A percentile compares a stretch with the other conserved stretches of the same genome.
These are phyloP conservation scores for Hemisphaericaspora subhashii DNA, from an alignment of 1,139 yeast genomes.

Conservation along the genomic window DNA sequence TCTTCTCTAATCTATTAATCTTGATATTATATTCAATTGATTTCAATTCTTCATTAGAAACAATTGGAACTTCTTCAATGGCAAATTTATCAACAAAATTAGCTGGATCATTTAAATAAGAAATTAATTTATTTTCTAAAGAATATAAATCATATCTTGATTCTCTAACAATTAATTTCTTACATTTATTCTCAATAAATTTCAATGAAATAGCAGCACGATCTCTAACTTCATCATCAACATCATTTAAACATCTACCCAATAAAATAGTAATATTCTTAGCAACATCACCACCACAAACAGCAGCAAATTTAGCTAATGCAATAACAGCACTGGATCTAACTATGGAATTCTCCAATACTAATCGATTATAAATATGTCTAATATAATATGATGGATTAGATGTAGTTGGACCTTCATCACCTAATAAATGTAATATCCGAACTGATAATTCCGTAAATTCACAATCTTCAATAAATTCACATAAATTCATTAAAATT, in stretches of 20 bases:
- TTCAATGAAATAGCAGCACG: constrained; percentile 87
- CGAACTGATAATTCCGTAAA: constrained; percentile 90
- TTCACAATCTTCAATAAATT: constrained; percentile 97
- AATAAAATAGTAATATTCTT: constrained; percentile 74
- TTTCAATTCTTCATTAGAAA: constrained; percentile 63
- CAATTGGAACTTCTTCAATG: constrained; percentile 60
- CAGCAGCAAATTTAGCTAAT: constrained; percentile 83
- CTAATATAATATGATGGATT: constrained; percentile 92
- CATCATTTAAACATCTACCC: constrained; percentile 81
- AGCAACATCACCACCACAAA: constrained; percentile 67
- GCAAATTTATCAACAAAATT: constrained; percentile 70
- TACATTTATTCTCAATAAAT: constrained; percentile 55
- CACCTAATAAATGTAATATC: constrained; percentile 86
- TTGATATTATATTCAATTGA: constrained; percentile 59
- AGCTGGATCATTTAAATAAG: constrained; percentile 63
- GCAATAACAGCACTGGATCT: constrained; percentile 96
- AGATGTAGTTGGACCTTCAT: constrained; percentile 86
- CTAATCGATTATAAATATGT: constrained; percentile 95
- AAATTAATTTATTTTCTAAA: constrained; percentile 74
- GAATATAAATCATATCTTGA: constrained; percentile 70
- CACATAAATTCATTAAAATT: constrained; percentile 88
- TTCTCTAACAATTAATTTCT: constrained; percentile 63
- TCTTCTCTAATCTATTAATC: constrained; percentile 50
- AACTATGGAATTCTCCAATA: constrained; percentile 89
- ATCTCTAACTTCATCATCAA: constrained; percentile 97